phyloP scores from a whole-genome alignment of 768 basidiomycete species.

The Suillus variegatus region DNA sequence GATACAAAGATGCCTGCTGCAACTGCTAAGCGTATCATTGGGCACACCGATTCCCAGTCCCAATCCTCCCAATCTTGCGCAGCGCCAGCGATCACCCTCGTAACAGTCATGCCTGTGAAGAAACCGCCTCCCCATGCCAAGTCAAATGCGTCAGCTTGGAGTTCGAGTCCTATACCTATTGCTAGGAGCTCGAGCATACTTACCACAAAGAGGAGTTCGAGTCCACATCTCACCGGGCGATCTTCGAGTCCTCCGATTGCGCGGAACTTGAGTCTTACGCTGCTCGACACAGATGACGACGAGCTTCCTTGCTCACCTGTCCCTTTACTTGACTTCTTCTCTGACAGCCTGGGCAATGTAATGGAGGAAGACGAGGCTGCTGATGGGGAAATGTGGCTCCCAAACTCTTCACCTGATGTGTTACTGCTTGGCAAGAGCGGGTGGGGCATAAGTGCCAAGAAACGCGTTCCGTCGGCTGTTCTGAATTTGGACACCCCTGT shows the following conservation, averaged over 20 bases:
- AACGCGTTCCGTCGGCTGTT: constrained; percentile 24
- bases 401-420: constrained; percentile 44
- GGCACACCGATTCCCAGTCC: background rate
- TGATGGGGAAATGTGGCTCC: constrained; percentile 45
- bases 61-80: constrained; percentile 8
- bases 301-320: background rate
- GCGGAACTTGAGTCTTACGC: constrained; percentile 5
- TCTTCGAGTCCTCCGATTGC: background rate
- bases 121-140: constrained; percentile 15
- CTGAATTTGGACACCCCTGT: constrained; percentile 21
- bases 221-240: background rate
- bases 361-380: constrained; percentile 29
- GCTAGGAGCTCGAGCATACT: background rate
- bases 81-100: constrained; percentile 38
- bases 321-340: background rate
- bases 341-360: constrained; percentile 10
- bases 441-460: constrained; percentile 12
- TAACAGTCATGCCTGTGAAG: constrained; percentile 58
- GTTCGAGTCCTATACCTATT: background rate
- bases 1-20: constrained; percentile 19
- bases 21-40: constrained; percentile 6
- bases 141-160: constrained; percentile 13
- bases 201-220: background rate
- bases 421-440: constrained; percentile 26
- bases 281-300: constrained; percentile 6